Conservation (phyloP, 129 eudicot species). For the Smallanthus sonchifolius region DNA sequence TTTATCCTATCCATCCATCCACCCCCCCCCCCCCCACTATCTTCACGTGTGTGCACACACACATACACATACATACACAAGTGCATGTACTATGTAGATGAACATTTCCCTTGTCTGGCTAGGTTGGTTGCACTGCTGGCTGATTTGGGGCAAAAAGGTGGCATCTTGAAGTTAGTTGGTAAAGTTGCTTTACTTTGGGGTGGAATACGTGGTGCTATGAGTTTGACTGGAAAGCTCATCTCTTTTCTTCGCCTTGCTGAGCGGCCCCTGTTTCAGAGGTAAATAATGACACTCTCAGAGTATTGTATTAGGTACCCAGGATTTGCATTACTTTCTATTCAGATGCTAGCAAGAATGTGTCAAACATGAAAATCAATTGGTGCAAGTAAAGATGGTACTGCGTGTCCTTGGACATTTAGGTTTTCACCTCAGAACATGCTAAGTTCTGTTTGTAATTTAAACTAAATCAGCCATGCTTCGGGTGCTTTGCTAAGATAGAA, state of each 20-base stretch:
- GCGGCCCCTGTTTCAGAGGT: slow-evolving; percentile 84
- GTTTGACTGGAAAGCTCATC: slow-evolving; percentile 81
- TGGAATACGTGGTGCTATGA: slow-evolving; percentile 94
- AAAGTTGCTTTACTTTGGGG: slow-evolving; percentile 96
- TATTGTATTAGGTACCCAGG: not conserved
- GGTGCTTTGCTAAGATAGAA: not conserved
- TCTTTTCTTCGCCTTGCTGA: slow-evolving; percentile 69
- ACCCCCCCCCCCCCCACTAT: not conserved
- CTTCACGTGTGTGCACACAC: not conserved
- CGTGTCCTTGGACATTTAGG: not conserved
- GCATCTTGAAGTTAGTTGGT: slow-evolving; percentile 68
- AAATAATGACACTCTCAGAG: not conserved
- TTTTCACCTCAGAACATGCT: not conserved
- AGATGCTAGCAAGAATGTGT: not conserved
- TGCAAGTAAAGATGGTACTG: slow-evolving; percentile 9
- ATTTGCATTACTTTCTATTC: slow-evolving; percentile 4
- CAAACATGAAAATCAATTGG: slow-evolving; percentile 2
- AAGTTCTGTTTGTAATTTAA: not conserved
- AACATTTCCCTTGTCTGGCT: slow-evolving; percentile 25
- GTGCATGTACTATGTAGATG: not conserved
- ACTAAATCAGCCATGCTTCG: slow-evolving; percentile 5
- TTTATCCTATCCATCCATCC: not conserved
- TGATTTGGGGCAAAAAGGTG: slow-evolving; percentile 89
- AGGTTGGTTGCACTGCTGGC: slow-evolving; percentile 87
- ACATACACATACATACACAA: not conserved